phyloP scores from a whole-genome alignment of 352 stramenopile species.

The Phytophthora pistaciae region DNA sequence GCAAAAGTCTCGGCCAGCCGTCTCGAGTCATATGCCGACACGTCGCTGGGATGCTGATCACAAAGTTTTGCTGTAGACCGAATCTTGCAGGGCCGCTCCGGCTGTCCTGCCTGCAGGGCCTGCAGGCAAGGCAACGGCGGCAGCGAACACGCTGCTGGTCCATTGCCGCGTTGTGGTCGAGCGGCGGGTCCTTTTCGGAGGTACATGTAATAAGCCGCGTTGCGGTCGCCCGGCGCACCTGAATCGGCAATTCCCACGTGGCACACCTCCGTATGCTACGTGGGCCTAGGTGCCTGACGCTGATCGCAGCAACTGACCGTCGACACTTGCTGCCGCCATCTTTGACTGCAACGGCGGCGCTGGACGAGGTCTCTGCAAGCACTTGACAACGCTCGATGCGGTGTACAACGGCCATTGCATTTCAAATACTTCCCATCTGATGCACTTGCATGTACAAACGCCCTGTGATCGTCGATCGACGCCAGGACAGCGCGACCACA shows the following conservation, averaged over 20 bases:
- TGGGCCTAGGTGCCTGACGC: slow-evolving; percentile 17
- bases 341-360: not conserved
- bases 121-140: slow-evolving; percentile 4
- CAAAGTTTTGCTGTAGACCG: slow-evolving; percentile 6
- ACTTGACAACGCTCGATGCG: not conserved
- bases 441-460: not conserved
- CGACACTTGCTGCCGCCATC: not conserved
- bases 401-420: too few species aligned
- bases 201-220: not conserved
- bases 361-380: not conserved
- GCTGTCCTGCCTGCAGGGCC: not conserved
- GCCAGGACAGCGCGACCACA: not conserved
- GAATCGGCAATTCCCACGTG: slow-evolving; percentile 26
- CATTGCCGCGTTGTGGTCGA: not conserved
- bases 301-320: slow-evolving; percentile 17
- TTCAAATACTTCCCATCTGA: not conserved
- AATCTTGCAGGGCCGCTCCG: slow-evolving; percentile 8
- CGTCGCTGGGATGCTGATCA: slow-evolving; percentile 4
- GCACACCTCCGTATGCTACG: slow-evolving; percentile 1
- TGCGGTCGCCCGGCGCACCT: not conserved
- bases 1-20: slow-evolving; percentile 6
- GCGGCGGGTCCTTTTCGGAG: not conserved
- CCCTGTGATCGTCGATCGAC: not conserved
- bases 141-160: not conserved
- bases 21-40: slow-evolving; percentile 12